phyloP scores from a whole-genome alignment of 768 basidiomycete species.

The Lactarius sanguifluus region DNA sequence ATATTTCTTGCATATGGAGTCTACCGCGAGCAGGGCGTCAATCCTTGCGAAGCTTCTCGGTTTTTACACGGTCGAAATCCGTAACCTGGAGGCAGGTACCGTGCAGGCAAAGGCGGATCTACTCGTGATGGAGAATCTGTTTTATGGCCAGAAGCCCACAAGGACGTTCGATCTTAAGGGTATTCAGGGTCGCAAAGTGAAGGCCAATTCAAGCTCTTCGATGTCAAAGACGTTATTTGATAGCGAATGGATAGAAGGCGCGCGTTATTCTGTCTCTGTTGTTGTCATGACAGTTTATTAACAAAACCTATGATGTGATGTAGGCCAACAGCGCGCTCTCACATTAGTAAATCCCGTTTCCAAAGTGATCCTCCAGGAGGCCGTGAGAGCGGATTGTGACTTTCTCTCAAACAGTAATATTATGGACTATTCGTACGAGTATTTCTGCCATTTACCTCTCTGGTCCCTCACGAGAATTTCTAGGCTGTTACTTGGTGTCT shows the following conservation, averaged over 20 bases:
- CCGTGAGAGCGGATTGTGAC: conserved; percentile 67
- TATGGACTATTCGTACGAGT: conserved; percentile 79
- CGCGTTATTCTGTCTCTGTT: not conserved
- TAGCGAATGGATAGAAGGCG: conserved; percentile 81
- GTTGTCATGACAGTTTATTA: not conserved
- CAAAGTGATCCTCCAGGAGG: conserved; percentile 67
- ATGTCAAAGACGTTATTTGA: conserved; percentile 69
- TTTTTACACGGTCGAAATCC: conserved; percentile 76
- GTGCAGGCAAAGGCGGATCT: conserved; percentile 71
- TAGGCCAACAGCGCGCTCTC: conserved; percentile 64
- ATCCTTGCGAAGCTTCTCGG: conserved; percentile 78
- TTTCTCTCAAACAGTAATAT: conserved; percentile 75
- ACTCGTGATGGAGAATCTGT: conserved; percentile 84
- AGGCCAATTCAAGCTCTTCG: conserved; percentile 40
- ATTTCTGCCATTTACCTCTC: not conserved
- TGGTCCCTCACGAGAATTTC: conserved; percentile 5
- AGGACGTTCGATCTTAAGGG: conserved; percentile 84
- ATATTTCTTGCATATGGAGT: conserved; percentile 77
- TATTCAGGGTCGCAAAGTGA: conserved; percentile 74
- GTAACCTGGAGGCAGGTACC: conserved; percentile 66
- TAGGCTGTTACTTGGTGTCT: conserved; percentile 72
- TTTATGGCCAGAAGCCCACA: conserved; percentile 63
- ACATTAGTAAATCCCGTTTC: conserved; percentile 71
- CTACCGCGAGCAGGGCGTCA: conserved; percentile 63
- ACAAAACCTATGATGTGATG: not conserved